Evolutionary conservation across 139 green algal species (phyloP), one percentile per base, ranked within the genome.

Genomic region (Picochlorum sp.): DNA sequence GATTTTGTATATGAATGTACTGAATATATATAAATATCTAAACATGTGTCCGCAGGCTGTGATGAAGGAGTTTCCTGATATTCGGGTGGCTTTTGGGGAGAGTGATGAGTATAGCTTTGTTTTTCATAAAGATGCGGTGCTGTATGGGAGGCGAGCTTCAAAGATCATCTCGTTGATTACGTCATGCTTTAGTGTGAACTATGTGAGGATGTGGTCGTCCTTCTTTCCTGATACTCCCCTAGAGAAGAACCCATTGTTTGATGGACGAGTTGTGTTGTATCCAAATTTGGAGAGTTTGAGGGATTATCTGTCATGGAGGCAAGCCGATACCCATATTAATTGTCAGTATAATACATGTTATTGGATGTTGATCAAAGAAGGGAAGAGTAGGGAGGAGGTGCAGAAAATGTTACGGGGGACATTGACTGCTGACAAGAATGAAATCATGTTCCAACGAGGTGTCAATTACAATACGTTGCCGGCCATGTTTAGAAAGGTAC

Each of bases 341-440:
- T 96, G 91, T 74, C 83, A 97, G 83, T 97, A 97, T 76, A 97
- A 97, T 77, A 96, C 91, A 15, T 90, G 79, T 68, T 97, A 92
- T 75, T 97, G 91, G 91, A 76, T 71, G 14, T 77, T 97, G 7
- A 84, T 97, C 59, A 68, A 78, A 15, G 76, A 73, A 24, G 85
- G 87, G 18, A 73, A 63, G 28, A 84, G 62, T 0, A 68, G 72
- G 0, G 10, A 51, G n/a, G 78, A 88, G n/a, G 87, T 85, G 1
- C 85, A 93, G 49, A 62, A 55, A 3, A 41, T 44, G 3, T 64
- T 92, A 2, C 74, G 92, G 83, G 89, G 90, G 34, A 96, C 86
- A 10, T 71, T 83, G 21, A 76, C 83, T 11, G 81, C 69, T 1
- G 67, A 75, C 18, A 98, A 98, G 68, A 98, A 98, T 71, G 92